Evolutionary conservation across 1,284 basidiomycete genomes (phyloP), one percentile per base, ranked within the genome.

Genomic region (Athelia sp.): DNA sequence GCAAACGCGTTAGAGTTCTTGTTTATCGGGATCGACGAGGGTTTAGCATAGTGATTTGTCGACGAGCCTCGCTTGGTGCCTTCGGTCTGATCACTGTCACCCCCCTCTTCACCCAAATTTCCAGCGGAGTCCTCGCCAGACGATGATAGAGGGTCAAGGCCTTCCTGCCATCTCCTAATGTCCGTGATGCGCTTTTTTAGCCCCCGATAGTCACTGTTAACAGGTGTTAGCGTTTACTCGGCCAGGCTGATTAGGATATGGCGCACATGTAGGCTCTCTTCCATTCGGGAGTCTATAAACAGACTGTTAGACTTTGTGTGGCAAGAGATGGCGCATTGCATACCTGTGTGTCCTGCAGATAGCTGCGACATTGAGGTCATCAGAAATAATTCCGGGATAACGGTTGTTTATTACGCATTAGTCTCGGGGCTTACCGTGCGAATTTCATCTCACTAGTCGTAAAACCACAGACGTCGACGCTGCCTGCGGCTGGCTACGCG

Each of bases 241-340:
- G n/a, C 14, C 3, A 35, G 9, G 23, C 19, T 14, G 18, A 43
- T 35, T n/a, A 22, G 21, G 36, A 26, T n/a, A 47, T 42, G 21
- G 61, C 76, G 52, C 56, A 89, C 88, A 91, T 87, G 63, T 91
- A 91, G 14, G 85, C 87, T 54, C 75, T 82, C 61, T 88, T 85
- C 88, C 88, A 91, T 67, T 91, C 88, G 1, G 87, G 82, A 31
- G 77, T 81, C 87, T 90, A 52, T 14, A 21, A 44, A 46, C 6
- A 4, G 26, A 13, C 13, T 13, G 13, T 29, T 13, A 29, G 26
- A 29, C 6, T 6, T 29, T 13, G 48, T 23, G 44, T 26, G 26
- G 4, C 17, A 38, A 6, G 32, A 35, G 2, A 48, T 3, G 17
- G 14, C 21, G n/a, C 18, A 36, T 44, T 24, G 58, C 67, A n/a